Percentiles rank a stretch among this genome's conserved stretches.
Conservation (phyloP, 1,284 basidiomycete genomes). For the Malassezia furfur region DNA sequence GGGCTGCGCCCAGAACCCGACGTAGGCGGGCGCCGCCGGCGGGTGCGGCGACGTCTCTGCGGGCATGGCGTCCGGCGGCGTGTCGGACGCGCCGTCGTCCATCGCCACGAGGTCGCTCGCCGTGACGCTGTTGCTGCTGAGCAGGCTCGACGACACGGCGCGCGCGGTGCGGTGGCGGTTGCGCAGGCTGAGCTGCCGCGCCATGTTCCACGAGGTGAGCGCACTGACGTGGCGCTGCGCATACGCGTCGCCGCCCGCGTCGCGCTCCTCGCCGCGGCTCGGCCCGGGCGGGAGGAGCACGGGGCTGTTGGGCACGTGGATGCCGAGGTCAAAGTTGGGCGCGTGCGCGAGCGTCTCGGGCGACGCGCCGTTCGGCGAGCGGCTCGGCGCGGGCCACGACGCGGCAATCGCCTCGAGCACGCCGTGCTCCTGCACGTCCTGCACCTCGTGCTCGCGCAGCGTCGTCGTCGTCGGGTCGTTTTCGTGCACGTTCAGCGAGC, state of each 20-base stretch:
- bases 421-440: slow-evolving; percentile 19
- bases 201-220: not conserved
- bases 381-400: slow-evolving; percentile 6
- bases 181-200: not conserved
- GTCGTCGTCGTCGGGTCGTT: slow-evolving; percentile 10
- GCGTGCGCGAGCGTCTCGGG: not conserved
- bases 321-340: slow-evolving; percentile 10
- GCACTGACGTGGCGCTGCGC: not conserved
- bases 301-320: slow-evolving; percentile 4
- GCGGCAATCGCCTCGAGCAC: slow-evolving; percentile 13
- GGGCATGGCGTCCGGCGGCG: too few species aligned
- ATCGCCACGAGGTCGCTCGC: not conserved
- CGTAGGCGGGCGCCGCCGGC: not conserved
- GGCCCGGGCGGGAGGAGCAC: not conserved
- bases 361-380: not conserved
- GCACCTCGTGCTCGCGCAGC: slow-evolving; percentile 8
- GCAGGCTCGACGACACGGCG: slow-evolving; percentile 3
- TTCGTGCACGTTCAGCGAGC: slow-evolving; percentile 8
- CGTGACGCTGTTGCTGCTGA: not conserved
- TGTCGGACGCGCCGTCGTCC: not conserved
- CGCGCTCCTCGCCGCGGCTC: not conserved
- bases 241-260: not conserved
- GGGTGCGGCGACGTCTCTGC: not conserved
- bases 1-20: not conserved
- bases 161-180: not conserved